A percentile compares a stretch with the other conserved stretches of the same genome.
phyloP scores from a whole-genome alignment of 1,284 basidiomycete species.

The Jaminaea rosea region DNA sequence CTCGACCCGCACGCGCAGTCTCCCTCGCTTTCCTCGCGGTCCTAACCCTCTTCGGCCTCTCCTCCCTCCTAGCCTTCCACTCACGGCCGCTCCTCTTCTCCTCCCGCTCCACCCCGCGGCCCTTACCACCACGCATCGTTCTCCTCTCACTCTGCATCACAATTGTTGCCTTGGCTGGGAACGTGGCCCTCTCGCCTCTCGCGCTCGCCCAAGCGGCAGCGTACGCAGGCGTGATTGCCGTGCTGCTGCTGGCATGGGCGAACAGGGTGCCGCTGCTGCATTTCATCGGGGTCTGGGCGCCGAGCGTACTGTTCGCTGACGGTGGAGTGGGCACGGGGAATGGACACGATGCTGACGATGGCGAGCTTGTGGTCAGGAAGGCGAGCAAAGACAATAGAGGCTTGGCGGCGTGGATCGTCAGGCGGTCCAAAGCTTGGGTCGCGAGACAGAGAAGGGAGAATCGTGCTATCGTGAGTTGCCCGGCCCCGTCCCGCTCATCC shows the following conservation, averaged over 20 bases:
- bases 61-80: slow-evolving; percentile 55
- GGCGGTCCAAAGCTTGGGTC: too few species aligned
- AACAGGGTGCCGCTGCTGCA: slow-evolving; percentile 51
- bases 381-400: too few species aligned
- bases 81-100: not conserved
- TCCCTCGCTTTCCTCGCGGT: slow-evolving; percentile 58
- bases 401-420: too few species aligned
- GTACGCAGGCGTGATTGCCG: slow-evolving; percentile 48
- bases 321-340: too few species aligned
- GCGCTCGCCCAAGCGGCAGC: slow-evolving; percentile 54
- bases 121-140: slow-evolving; percentile 55
- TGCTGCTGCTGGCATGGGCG: slow-evolving; percentile 52
- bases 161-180: slow-evolving; percentile 52
- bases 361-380: too few species aligned
- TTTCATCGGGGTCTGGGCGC: too few species aligned
- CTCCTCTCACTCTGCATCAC: slow-evolving; percentile 55
- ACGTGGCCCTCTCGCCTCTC: slow-evolving; percentile 49
- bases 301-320: too few species aligned
- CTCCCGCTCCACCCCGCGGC: slow-evolving; percentile 16
- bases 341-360: too few species aligned
- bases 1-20: slow-evolving; percentile 4
- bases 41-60: slow-evolving; percentile 33
- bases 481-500: too few species aligned
- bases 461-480: too few species aligned
- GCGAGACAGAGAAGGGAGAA: too few species aligned